phyloP scores from a whole-genome alignment of 345 rosid species.

The Hibiscus syriacus region DNA sequence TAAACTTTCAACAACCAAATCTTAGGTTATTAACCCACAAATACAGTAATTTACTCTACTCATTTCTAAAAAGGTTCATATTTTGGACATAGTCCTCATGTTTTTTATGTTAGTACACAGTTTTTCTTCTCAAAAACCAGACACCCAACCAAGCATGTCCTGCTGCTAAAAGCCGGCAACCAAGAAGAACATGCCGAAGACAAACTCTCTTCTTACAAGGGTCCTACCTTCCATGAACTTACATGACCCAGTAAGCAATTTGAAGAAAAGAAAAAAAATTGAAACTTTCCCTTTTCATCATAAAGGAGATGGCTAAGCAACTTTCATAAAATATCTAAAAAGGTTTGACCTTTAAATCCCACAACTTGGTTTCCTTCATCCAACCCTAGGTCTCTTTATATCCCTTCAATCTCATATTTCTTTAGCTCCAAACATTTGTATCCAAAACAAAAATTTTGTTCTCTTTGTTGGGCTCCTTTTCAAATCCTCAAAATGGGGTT shows the following conservation, averaged over 20 bases:
- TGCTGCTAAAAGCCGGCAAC: not conserved
- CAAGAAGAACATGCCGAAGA: not conserved
- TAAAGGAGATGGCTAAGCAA: too few relatives aligned
- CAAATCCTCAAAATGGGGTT: constrained; percentile 27
- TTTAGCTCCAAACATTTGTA: not conserved
- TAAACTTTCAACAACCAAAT: too few relatives aligned
- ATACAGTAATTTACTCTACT: too few relatives aligned
- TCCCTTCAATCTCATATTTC: not conserved
- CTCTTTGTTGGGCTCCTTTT: not conserved
- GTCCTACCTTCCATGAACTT: not conserved
- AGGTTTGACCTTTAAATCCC: constrained; percentile 6
- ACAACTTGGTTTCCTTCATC: not conserved
- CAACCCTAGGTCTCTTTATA: not conserved
- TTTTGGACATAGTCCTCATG: too few relatives aligned
- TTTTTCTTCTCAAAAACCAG: not conserved
- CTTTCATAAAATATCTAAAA: too few relatives aligned
- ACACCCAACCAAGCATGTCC: not conserved
- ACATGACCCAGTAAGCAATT: not conserved
- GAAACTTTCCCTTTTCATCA: not conserved
- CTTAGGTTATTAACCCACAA: too few relatives aligned
- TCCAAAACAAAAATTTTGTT: not conserved
- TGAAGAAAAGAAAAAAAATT: not conserved
- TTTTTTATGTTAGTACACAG: too few relatives aligned
- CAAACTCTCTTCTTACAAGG: not conserved
- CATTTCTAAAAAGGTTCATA: too few relatives aligned